These are phyloP conservation scores for Dioscorea alata DNA, from an alignment of 106 monocot species.

Conservation along the genomic window DNA sequence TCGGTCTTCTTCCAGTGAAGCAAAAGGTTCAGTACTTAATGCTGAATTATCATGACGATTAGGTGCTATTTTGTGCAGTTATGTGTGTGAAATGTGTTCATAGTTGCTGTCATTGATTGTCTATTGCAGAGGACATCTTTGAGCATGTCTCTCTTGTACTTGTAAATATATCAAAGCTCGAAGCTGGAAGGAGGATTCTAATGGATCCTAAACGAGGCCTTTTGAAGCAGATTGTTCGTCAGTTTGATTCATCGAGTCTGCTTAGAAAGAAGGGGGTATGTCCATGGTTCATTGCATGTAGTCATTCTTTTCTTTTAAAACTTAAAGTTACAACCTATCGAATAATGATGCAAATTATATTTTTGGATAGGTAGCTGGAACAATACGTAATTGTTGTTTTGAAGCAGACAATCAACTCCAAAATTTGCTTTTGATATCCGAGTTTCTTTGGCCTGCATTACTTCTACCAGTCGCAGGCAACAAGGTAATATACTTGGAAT, in stretches of 20 bases:
- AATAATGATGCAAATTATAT: not conserved
- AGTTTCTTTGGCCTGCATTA: slow-evolving; percentile 95
- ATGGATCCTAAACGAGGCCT: slow-evolving; percentile 77
- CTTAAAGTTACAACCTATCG: not conserved
- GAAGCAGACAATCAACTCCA: slow-evolving; percentile 84
- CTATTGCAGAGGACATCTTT: slow-evolving; percentile 57
- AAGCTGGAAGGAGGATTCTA: slow-evolving; percentile 71
- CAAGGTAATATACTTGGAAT: slow-evolving; percentile 38
- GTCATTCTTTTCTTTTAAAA: not conserved
- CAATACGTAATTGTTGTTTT: slow-evolving; percentile 94
- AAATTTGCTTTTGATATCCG: slow-evolving; percentile 76
- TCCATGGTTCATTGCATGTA: too few species aligned
- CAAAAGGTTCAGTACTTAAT: slow-evolving; percentile 26
- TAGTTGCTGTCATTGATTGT: not conserved
- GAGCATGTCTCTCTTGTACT: slow-evolving; percentile 86
- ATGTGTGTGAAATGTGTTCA: too few species aligned
- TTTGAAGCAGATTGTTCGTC: slow-evolving; percentile 84
- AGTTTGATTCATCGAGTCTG: slow-evolving; percentile 70
- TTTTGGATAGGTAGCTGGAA: slow-evolving; percentile 60
- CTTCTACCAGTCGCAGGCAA: slow-evolving; percentile 94
- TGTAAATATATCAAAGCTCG: slow-evolving; percentile 82
- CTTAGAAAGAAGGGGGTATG: slow-evolving; percentile 90
- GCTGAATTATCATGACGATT: not conserved
- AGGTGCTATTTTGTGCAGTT: too few species aligned
- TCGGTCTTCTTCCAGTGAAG: slow-evolving; percentile 49